Evolutionary conservation across 2,329 filamentous ascomycete genomes (phyloP), one percentile per base, ranked within the genome.

Genomic region (Elsinoe ampelina): DNA sequence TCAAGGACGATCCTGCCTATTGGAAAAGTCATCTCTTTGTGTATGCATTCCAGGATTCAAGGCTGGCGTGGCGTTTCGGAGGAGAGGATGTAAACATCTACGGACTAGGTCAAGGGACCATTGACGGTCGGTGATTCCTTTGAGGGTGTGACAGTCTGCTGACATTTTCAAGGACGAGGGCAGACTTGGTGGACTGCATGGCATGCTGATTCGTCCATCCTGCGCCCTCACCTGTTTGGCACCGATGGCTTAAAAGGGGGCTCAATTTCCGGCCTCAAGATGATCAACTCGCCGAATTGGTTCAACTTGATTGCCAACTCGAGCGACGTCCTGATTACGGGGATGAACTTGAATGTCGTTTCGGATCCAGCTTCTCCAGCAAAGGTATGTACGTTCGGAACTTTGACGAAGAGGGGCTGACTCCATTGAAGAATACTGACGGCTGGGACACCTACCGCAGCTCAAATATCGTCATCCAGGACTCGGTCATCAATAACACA

Each of bases 81-180:
- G 84, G 84, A 30, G 72, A 77, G 15, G 82, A 81, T 68, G 80
- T 88, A 7, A 83, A 86, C 58, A 77, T 88, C 43, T 87, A 84
- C 59, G 41, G 41, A 3, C 13, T 45, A 22, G 85, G 84, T 0
- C 80, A 79, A 13, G 81, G 81, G 39, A 80, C 75, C 6, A 68
- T 85, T 5, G 77, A 86, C 63, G 84, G 41, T 45, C 4, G 11
- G 36, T 17, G n/a, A 5, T 13, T 39, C 35, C 2, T 22, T 3
- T 45, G 19, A 12, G 19, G 19, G 2, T 22, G 26, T 10, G n/a
- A 11, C 2, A 7, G 17, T 10, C 20, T 42, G 41, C 41, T 26
- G 19, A 26, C 10, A 26, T 13, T 11, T 2, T 45, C 26, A 11
- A 45, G 41, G 41, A 22, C 41, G 41, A 45, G 41, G 41, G 13